These are phyloP conservation scores for Stramenopiles sp. DNA, from an alignment of 352 stramenopile genomes.

Conservation along the genomic window DNA sequence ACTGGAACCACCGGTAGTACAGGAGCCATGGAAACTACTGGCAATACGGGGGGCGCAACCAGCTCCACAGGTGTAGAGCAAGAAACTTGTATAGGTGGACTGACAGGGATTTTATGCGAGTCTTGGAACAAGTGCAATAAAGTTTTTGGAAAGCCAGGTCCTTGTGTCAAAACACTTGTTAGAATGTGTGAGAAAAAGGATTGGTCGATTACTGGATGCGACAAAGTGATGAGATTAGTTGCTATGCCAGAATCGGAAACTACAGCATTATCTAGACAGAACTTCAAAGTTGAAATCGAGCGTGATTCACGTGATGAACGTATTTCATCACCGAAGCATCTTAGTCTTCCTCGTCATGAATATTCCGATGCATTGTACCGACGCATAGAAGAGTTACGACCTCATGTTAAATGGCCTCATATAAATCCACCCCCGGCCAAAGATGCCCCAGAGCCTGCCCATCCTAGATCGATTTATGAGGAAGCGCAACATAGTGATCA, in stretches of 20 bases:
- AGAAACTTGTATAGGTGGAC: not conserved
- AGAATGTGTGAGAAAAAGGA: not conserved
- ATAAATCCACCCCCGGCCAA: not conserved
- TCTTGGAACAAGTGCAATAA: not conserved
- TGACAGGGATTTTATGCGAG: not conserved
- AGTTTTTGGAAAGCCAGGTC: not conserved
- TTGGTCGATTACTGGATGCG: not conserved
- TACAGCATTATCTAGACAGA: not conserved
- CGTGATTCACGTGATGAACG: not conserved
- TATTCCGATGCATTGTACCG: not conserved
- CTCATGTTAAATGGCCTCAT: not conserved
- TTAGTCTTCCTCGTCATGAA: not conserved
- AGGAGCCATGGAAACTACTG: not conserved
- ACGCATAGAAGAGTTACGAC: not conserved
- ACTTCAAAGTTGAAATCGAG: not conserved
- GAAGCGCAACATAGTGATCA: not conserved
- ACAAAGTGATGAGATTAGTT: not conserved
- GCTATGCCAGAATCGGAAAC: not conserved
- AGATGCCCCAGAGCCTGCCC: not conserved
- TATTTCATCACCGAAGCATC: no score
- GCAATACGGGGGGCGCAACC: not conserved
- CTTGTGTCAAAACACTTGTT: not conserved
- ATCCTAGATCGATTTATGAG: not conserved
- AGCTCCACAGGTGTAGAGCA: not conserved
- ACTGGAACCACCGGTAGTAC: no score